Base-by-base conservation (phyloP, 768 basidiomycete species). In the Hypsizygus marmoreus region DNA sequence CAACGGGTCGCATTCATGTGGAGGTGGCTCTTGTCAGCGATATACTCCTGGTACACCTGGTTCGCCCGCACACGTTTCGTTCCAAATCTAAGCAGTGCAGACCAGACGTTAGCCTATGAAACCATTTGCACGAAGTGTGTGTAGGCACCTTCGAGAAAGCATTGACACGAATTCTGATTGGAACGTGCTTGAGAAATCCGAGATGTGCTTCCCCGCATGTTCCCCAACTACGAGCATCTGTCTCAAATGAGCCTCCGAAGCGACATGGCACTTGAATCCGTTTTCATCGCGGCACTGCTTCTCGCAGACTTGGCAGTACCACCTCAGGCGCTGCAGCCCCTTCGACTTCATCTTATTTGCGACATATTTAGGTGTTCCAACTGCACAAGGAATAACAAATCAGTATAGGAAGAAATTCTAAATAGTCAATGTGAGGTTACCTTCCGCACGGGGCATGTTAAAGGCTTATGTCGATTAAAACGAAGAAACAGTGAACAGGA, bases 271-370 rank as follows among this genome's bases (percentile, higher is more conserved):
- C 69, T 97, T 97, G 81, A 98, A 99, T 13, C 95, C 97, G 67
- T 99, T 99, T 73, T 98, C 97, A 67, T 98, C 91, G 63, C 95
- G 77, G 66, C 95, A 98, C 68, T 98, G 95, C 65, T 99, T 99
- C 77, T 97, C 73, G 80, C 97, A 98, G 55, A 98, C 91, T 76
- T 99, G 95, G 61, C 95, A 98, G 70, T 91, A 99, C 95, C 95
- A 98, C 51, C 95, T 81, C 53, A 98, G 81, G 60, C 93, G 84
- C 67, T 97, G 95, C 38, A 95, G 75, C 57, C 94, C 95, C 63
- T 97, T 97, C 47, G 93, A 88, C 72, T 97, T 97, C 88, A 95
- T 95, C 68, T 91, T 88, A 67, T 98, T 98, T 16, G 91, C 92
- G 50, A 95, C 70, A 67, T 80, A 88, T 68, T 93, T 93, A 19